Base-by-base conservation (phyloP, 2,329 filamentous ascomycete genomes). In the Cyphellophora attinorum region DNA sequence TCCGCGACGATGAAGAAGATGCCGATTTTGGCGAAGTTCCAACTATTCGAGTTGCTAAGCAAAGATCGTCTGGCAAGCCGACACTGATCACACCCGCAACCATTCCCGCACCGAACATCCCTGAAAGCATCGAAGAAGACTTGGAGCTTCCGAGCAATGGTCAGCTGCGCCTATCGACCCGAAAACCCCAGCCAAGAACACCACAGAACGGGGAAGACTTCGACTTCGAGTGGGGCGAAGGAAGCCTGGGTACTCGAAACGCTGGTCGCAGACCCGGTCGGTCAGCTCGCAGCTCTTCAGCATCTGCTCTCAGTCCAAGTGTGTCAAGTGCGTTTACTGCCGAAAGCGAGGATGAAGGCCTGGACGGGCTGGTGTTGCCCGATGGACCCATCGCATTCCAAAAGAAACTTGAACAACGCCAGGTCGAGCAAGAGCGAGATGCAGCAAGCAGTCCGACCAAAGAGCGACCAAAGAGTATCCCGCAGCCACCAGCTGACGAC, bases 331-430 rank as follows among this genome's bases (percentile, higher is more conserved):
- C 84, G 44, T 78, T 93, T 48, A 94, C 86, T 2, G 74, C 76
- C 6, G 91, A 95, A 62, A 96, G 88, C 53, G 89, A 95, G 53
- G 88, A 94, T 47, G 89, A 96, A 57, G 81, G 83, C 5, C 73
- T 96, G 40, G 84, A 91, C 41, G 89, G 89, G n/a, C 70, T 98
- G 11, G 67, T 94, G 13, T 68, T 96, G 12, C 91, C 91, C 0
- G 71, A 74, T 35, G 88, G 86, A 1, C 85, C 85, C 13, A 67
- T 98, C 34, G 79, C 94, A 57, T 82, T 96, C 51, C 74, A 75
- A 27, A 79, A 85, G 45, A 78, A 85, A 34, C 65, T 96, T 27
- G 79, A 81, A 49, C 79, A 77, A 52, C 72, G 82, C 41, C 76
- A 81, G 51, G 73, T 65, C 32, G 56, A 59, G 13, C 62, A 67